Percentiles rank a stretch among this genome's conserved stretches.
phyloP scores from a whole-genome alignment of 768 basidiomycete genomes.

The Serendipita sp. region DNA sequence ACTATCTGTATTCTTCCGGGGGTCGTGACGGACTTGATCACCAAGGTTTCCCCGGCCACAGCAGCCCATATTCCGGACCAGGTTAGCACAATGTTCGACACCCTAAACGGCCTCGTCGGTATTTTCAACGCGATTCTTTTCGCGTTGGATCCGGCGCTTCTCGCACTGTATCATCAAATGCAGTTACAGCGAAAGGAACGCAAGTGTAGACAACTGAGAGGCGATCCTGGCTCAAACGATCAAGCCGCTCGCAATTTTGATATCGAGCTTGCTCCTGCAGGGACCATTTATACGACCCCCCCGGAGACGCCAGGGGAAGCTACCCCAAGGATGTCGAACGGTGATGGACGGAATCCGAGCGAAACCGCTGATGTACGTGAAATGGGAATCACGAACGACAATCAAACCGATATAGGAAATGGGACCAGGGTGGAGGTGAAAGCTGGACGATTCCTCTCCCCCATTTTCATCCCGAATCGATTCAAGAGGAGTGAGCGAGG shows the following conservation, averaged over 20 bases:
- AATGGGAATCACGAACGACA: not conserved
- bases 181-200: not conserved
- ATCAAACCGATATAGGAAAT: not conserved
- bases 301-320: not conserved
- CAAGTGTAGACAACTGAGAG: not conserved
- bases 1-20: conserved; percentile 7
- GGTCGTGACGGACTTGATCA: conserved; percentile 4
- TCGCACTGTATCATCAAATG: conserved; percentile 2
- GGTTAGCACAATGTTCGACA: not conserved
- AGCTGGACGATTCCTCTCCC: not conserved
- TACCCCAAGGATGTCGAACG: not conserved
- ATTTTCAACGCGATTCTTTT: not conserved
- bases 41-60: not conserved
- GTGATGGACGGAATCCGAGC: not conserved
- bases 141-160: not conserved
- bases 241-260: not conserved
- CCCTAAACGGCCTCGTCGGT: conserved; percentile 1
- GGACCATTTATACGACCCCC: not conserved
- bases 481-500: not conserved
- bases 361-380: not conserved
- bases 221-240: not conserved
- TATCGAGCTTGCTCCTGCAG: not conserved
- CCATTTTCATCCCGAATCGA: not conserved
- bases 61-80: not conserved
- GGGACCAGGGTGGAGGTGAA: not conserved